Evolutionary conservation across 495 filamentous ascomycete species (phyloP).

Genomic region (Trichocladium antarcticum): DNA sequence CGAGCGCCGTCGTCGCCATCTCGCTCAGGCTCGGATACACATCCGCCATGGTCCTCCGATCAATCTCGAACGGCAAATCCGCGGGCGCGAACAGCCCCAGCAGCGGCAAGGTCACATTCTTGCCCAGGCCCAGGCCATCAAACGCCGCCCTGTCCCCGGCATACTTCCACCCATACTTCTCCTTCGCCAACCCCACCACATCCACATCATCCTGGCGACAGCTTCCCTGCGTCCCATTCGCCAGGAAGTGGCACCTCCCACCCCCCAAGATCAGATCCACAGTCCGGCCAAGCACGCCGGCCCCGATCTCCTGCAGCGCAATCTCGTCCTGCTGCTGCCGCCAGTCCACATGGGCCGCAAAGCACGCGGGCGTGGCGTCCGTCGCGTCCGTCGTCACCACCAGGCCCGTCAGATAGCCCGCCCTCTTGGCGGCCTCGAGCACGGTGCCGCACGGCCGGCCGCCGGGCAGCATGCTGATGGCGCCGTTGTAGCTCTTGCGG

Average conservation of each 20-base stretch:
- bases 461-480: slow-evolving; percentile 80
- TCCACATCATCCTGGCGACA: slow-evolving; percentile 68
- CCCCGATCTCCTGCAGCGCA: slow-evolving; percentile 78
- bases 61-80: slow-evolving; percentile 89
- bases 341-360: slow-evolving; percentile 75
- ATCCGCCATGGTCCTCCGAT: slow-evolving; percentile 64
- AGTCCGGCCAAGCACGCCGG: slow-evolving; percentile 67
- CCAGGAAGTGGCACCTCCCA: slow-evolving; percentile 85
- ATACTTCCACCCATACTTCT: slow-evolving; percentile 70
- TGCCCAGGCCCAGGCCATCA: slow-evolving; percentile 60
- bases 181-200: slow-evolving; percentile 52
- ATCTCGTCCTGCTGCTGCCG: slow-evolving; percentile 78
- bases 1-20: slow-evolving; percentile 77
- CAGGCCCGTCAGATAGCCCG: slow-evolving; percentile 83
- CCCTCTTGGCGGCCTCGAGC: slow-evolving; percentile 83
- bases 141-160: slow-evolving; percentile 62
- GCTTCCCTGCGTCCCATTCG: slow-evolving; percentile 61
- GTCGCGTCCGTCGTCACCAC: slow-evolving; percentile 94
- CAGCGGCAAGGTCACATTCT: slow-evolving; percentile 63
- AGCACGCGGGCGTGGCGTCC: slow-evolving; percentile 95
- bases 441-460: slow-evolving; percentile 84
- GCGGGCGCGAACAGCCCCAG: slow-evolving; percentile 73
- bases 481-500: slow-evolving; percentile 87
- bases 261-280: slow-evolving; percentile 90
- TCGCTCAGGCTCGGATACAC: slow-evolving; percentile 82